Evolutionary conservation across 169 alveolate genomes (phyloP), one percentile per base, ranked within the genome.

Genomic region (Pseudocohnilembus persalinus): DNA sequence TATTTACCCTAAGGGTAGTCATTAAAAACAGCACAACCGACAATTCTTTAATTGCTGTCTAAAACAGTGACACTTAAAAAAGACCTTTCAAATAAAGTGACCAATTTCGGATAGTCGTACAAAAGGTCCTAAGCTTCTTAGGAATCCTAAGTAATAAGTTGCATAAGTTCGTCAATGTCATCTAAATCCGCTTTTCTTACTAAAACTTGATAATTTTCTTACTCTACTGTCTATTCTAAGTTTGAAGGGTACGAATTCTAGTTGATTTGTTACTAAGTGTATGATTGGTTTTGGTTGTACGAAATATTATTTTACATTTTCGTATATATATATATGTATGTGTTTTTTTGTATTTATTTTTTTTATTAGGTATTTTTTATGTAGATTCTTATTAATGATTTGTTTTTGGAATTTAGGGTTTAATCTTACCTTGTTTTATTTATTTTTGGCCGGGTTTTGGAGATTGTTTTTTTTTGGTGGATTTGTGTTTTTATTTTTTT

Each of bases 11-110:
- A 89, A 26, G 96, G 96, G 77, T 74, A 88, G 80, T 92, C 96
- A 86, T 92, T 92, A 78, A 92, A 92, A 0, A 93, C 91, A 20
- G 96, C 96, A 77, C 89, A 88, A 27, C 92, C 96, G 34, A 90
- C 89, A 11, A 92, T 89, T 27, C 84, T 82, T 31, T 93, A 92
- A 29, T 92, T 87, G 78, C 83, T 49, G 74, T 92, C 91, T 30
- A 92, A 85, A n/a, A 90, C 93, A 26, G 93, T 88, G 34, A 92
- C 89, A 27, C 92, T 74, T 4, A 92, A 82, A 74, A 83, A 92
- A 33, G 93, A 84, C 34, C 93, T 88, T 75, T 92, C 96, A 63
- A 90, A 88, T 29, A 92, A 49, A 34, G 88, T 92, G 24, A 92
- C 89, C 27, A 92, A 81, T 76, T 90, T 89, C 0, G 96, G 96